These are phyloP conservation scores for Starmera caribaea DNA, from an alignment of 805 yeast genomes.

Conservation along the genomic window DNA sequence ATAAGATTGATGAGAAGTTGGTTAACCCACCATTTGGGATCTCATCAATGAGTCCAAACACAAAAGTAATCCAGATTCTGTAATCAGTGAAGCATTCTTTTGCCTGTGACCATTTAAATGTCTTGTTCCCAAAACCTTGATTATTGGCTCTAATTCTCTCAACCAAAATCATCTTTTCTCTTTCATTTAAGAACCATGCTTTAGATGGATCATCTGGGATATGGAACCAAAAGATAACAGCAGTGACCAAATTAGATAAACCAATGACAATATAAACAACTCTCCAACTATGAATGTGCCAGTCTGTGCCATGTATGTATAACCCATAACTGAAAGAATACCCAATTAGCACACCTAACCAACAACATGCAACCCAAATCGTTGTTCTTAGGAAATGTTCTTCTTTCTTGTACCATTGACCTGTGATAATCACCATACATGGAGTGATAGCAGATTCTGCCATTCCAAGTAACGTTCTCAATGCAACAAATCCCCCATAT, in stretches of 20 bases:
- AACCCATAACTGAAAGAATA: slow-evolving; percentile 48
- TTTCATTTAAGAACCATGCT: slow-evolving; percentile 36
- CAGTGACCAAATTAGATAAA: slow-evolving; percentile 41
- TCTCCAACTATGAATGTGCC: slow-evolving; percentile 50
- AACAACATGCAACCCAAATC: slow-evolving; percentile 35
- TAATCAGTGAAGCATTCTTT: slow-evolving; percentile 40
- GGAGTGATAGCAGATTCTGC: slow-evolving; percentile 43
- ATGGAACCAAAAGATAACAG: slow-evolving; percentile 35
- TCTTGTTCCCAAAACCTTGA: slow-evolving; percentile 48
- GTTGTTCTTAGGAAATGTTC: slow-evolving; percentile 34
- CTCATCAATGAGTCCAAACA: slow-evolving; percentile 29
- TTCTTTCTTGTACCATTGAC: slow-evolving; percentile 46
- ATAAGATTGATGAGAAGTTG: slow-evolving; percentile 17
- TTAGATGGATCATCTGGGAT: slow-evolving; percentile 47
- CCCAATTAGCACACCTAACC: slow-evolving; percentile 39
- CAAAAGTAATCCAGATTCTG: slow-evolving; percentile 38
- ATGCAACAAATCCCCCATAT: slow-evolving; percentile 30
- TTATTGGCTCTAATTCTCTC: slow-evolving; percentile 44
- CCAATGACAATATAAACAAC: slow-evolving; percentile 53
- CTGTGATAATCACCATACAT: slow-evolving; percentile 43
- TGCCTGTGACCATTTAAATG: slow-evolving; percentile 45
- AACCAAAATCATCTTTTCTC: slow-evolving; percentile 38
- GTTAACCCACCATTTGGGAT: slow-evolving; percentile 43
- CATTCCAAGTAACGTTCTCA: slow-evolving; percentile 32
- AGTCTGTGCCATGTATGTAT: too few relatives aligned